Percentiles rank a stretch among this genome's conserved stretches.
Conservation (phyloP, 768 basidiomycete species). For the Kwoniella europaea region DNA sequence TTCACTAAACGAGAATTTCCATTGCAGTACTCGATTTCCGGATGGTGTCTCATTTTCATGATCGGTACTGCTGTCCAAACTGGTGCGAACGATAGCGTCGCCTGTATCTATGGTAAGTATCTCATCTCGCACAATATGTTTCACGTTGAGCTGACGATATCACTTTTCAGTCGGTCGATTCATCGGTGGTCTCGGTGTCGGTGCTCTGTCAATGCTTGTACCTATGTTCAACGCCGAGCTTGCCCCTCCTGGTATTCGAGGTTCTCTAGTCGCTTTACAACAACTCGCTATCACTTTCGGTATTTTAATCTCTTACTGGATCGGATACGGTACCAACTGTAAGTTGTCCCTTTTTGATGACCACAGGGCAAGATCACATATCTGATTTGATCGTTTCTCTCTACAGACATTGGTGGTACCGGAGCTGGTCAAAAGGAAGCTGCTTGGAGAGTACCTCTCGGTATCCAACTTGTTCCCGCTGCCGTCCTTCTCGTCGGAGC, state of each 20-base stretch:
- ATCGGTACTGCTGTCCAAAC: conserved; percentile 66
- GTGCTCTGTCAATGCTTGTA: conserved; percentile 80
- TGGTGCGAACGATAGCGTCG: conserved; percentile 60
- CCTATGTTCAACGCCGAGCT: conserved; percentile 70
- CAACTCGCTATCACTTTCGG: conserved; percentile 73
- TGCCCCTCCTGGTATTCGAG: conserved; percentile 77
- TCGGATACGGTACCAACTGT: conserved; percentile 68
- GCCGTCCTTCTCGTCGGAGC: conserved; percentile 73
- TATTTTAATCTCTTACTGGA: conserved; percentile 60
- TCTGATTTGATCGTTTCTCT: background rate
- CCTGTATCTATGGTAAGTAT: conserved; percentile 67
- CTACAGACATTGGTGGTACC: conserved; percentile 58
- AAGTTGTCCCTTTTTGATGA: background rate
- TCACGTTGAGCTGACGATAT: conserved; percentile 6
- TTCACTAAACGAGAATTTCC: background rate
- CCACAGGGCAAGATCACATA: too few relatives aligned
- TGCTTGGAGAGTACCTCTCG: conserved; percentile 77
- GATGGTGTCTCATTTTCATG: conserved; percentile 73
- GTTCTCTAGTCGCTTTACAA: conserved; percentile 78
- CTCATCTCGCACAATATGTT: background rate
- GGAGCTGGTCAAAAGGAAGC: conserved; percentile 65
- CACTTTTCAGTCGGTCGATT: conserved; percentile 64
- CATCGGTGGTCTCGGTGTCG: conserved; percentile 78
- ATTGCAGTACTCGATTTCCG: conserved; percentile 46
- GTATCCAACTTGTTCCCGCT: conserved; percentile 75